Percentiles rank a stretch among this genome's conserved stretches.
Evolutionary conservation across 768 basidiomycete genomes (phyloP).

Genomic region (Trametes gibbosa): DNA sequence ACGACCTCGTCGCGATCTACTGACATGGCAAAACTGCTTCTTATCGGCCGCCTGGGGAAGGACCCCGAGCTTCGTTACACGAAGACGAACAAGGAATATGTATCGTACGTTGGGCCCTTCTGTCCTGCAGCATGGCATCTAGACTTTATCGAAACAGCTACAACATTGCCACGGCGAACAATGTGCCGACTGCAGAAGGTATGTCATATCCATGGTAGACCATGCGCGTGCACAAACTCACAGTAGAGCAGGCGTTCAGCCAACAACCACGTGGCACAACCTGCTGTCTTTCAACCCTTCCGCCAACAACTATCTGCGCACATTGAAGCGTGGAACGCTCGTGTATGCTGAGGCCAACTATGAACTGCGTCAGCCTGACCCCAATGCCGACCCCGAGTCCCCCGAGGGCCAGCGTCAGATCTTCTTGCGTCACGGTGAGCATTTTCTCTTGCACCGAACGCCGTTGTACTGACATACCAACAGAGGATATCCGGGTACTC

Average conservation of each 20-base stretch:
- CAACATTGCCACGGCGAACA: conserved; percentile 69
- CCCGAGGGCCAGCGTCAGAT: conserved; percentile 78
- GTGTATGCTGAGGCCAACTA: conserved; percentile 82
- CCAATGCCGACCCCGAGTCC: conserved; percentile 60
- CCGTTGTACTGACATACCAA: conserved; percentile 9
- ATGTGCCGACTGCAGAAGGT: conserved; percentile 60
- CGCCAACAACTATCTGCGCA: conserved; percentile 62
- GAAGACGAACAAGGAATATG: conserved; percentile 75
- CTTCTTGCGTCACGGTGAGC: conserved; percentile 72
- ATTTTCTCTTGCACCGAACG: neutral
- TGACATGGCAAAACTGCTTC: conserved; percentile 73
- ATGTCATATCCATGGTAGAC: neutral
- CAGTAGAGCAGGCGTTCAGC: conserved; percentile 41
- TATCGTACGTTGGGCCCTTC: conserved; percentile 51
- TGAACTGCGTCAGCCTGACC: conserved; percentile 72
- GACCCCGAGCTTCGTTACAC: conserved; percentile 71
- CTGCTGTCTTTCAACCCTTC: conserved; percentile 67
- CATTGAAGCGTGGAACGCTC: conserved; percentile 63
- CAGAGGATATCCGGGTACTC: conserved; percentile 57
- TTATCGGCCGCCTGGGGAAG: conserved; percentile 70
- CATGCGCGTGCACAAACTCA: neutral
- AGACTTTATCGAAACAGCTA: conserved; percentile 46
- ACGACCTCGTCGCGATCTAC: conserved; percentile 50
- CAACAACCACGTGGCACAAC: conserved; percentile 70
- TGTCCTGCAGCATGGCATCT: neutral